Base-by-base conservation (phyloP, 768 basidiomycete genomes). In the Dioszegia crocea region DNA sequence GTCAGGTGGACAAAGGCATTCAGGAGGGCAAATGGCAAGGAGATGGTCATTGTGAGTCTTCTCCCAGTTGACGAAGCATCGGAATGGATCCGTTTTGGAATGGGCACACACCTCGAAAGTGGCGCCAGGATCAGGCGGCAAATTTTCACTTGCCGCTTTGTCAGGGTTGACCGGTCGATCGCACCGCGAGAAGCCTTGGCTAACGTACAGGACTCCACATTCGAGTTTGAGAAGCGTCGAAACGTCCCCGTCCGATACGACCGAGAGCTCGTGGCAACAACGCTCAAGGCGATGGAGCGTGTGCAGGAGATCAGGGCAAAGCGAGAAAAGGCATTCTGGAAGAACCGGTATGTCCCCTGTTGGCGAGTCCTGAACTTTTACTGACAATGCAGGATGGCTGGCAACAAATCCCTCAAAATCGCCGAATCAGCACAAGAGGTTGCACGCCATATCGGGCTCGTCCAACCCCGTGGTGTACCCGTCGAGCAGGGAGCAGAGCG, bases 1-100 rank as follows among this genome's bases (percentile, higher is more conserved):
- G 93, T 99, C 36, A 83, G 90, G 68, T 99, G 96, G 96, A 99
- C 96, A 44, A 99, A 99, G 78, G 96, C 96, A 21, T 99, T 99
- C 83, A 84, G 96, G 65, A 94, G 91, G 78, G 92, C 96, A 19
- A 89, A 93, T 50, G 96, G 96, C 52, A 99, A 98, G 80, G 96
- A 99, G 80, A 99, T 99, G 96, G 93, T 89, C 4, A 88, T 99
- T 71, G 93, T 93, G 73, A 76, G 88, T 79, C 16, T 14, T 54
- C n/a, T 12, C 36, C 8, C 24, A 6, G n/a, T 17, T 4, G 23
- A 14, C 27, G n/a, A n/a, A n/a, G n/a, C n/a, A n/a, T n/a, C n/a
- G n/a, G n/a, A n/a, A n/a, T n/a, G n/a, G n/a, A n/a, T n/a, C n/a
- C n/a, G n/a, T n/a, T n/a, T n/a, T n/a, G n/a, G n/a, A n/a, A n/a